These are phyloP conservation scores for Claviceps cyperi DNA, from an alignment of 2,329 filamentous ascomycete species.

Conservation along the genomic window DNA sequence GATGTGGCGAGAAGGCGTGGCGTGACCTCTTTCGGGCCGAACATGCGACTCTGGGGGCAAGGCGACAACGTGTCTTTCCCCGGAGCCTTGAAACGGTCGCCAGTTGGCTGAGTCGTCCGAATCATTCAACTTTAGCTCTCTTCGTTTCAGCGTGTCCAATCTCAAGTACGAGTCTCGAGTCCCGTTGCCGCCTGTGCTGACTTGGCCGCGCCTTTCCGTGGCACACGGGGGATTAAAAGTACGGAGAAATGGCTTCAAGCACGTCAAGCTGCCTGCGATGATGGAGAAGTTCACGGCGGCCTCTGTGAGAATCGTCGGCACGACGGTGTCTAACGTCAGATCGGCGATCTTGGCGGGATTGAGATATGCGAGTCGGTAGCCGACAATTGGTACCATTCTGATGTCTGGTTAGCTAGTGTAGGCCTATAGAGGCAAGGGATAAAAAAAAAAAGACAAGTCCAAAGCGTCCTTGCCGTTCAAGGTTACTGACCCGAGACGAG, in stretches of 20 bases:
- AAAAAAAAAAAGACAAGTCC: neutral
- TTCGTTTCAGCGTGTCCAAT: conserved; percentile 4
- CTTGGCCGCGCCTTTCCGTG: neutral
- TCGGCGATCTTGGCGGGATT: neutral
- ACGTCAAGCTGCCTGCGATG: conserved; percentile 3
- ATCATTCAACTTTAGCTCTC: neutral
- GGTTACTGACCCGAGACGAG: conserved; percentile 2
- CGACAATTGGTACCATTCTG: conserved; percentile 1
- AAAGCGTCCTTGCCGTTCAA: neutral
- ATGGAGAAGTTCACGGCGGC: conserved; percentile 5
- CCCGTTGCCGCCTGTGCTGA: neutral
- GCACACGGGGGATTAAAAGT: conserved; percentile 2
- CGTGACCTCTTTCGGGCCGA: neutral
- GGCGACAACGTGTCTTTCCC: neutral
- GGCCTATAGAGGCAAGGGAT: too few relatives aligned
- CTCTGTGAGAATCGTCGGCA: conserved; percentile 4
- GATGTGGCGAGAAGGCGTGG: neutral
- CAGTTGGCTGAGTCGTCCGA: conserved; percentile 3
- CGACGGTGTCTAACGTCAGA: conserved; percentile 1
- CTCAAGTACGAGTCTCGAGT: conserved; percentile 1
- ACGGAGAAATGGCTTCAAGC: conserved; percentile 5
- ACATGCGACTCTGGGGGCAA: neutral
- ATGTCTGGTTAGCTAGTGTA: neutral
- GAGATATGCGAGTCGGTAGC: conserved; percentile 3
- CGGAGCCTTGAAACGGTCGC: conserved; percentile 2